Base-by-base conservation (phyloP, 805 yeast species). In the Teunomyces stri region DNA sequence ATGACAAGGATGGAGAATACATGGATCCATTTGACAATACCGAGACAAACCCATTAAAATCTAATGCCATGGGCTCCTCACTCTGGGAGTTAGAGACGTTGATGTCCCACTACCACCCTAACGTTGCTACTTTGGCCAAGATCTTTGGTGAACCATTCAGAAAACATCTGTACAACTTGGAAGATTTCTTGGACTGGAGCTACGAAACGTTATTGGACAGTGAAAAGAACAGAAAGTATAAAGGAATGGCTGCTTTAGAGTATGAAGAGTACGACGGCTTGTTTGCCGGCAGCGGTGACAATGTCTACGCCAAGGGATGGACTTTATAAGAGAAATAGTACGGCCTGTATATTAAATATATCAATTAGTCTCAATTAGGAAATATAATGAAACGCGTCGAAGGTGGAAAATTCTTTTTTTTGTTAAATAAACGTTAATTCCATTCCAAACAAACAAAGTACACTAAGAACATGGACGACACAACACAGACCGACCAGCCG, bases 171-270 rank as follows among this genome's bases (percentile, higher is more conserved):
- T 94, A 94, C 64, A 87, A 87, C 63, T 74, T 94, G 75, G 99
- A 94, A 63, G 98, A 94, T 62, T 94, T 94, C 72, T 68, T 94
- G 58, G 96, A 91, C 65, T 92, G 96, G 89, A 82, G 85, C 48
- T 94, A 91, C 62, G 72, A 76, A 30, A 71, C 86, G 56, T 64
- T 87, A 45, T 56, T 85, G 49, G 82, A 79, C 22, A 80, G 82
- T 59, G 95, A 87, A 62, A 66, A 74, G 42, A 74, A 74, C 22
- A 83, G 89, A 69, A 80, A 63, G 53, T 74, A 88, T 61, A 85
- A 85, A 55, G 80, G 84, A 4, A 82, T 85, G 55, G 86, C 94
- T 3, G 87, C 94, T 0, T 67, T 90, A 41, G 97, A 91, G 61
- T 87, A 75, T 57, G 92, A 87, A 50, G 69, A 64, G 48, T 79